Evolutionary conservation across 2,329 filamentous ascomycete species (phyloP).

Genomic region (Scopulariopsis brevicaulis): DNA sequence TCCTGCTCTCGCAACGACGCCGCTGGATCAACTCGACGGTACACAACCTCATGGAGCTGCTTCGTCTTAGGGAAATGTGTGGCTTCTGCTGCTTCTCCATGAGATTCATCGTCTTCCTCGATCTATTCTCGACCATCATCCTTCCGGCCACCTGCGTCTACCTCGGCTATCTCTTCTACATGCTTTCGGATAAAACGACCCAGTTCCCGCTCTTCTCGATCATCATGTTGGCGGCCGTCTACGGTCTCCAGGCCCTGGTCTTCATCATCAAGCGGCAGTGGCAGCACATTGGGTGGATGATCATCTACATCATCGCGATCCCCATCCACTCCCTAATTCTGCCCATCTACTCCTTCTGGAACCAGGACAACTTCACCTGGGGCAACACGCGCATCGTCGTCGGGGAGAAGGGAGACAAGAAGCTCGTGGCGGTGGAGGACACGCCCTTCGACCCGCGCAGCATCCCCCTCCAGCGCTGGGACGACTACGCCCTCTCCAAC

Average conservation of each 20-base stretch:
- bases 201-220: slow-evolving; percentile 81
- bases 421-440: slow-evolving; percentile 76
- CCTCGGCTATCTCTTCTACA: slow-evolving; percentile 78
- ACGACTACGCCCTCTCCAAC: slow-evolving; percentile 83
- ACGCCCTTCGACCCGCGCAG: slow-evolving; percentile 84
- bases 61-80: slow-evolving; percentile 85
- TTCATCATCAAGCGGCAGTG: slow-evolving; percentile 96
- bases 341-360: slow-evolving; percentile 98
- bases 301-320: slow-evolving; percentile 94
- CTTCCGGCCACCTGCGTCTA: slow-evolving; percentile 83
- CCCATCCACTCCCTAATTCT: slow-evolving; percentile 87
- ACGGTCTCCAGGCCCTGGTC: slow-evolving; percentile 90
- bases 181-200: slow-evolving; percentile 54
- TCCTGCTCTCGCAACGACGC: slow-evolving; percentile 92
- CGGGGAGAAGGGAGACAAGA: slow-evolving; percentile 82
- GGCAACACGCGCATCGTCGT: slow-evolving; percentile 97
- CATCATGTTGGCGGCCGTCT: slow-evolving; percentile 79
- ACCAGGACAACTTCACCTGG: slow-evolving; percentile 98
- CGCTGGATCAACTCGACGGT: slow-evolving; percentile 99
- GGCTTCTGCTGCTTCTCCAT: slow-evolving; percentile 99
- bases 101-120: slow-evolving; percentile 92
- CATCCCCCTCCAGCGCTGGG: slow-evolving; percentile 92
- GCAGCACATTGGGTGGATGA: slow-evolving; percentile 99
- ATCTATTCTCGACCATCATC: slow-evolving; percentile 85
- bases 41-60: slow-evolving; percentile 87